phyloP scores from a whole-genome alignment of 73 alveolate species.

The Diophrys sp. region DNA sequence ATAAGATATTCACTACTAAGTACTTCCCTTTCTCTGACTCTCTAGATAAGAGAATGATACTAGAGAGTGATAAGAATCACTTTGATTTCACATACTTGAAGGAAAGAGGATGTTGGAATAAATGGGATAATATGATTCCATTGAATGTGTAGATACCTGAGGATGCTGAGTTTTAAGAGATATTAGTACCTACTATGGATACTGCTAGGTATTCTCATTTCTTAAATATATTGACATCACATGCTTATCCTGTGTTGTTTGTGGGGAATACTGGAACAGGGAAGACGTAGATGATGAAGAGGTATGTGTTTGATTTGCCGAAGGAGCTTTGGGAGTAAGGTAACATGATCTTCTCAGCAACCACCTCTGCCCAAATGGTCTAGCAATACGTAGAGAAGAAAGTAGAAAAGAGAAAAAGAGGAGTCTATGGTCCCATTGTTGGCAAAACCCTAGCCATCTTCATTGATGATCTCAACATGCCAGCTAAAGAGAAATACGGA shows the following conservation, averaged over 20 bases:
- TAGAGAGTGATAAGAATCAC: too few species aligned
- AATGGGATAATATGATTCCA: too few species aligned
- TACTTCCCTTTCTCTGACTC: too few species aligned
- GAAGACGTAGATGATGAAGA: slow-evolving; percentile 83
- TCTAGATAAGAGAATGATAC: too few species aligned
- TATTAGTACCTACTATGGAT: slow-evolving; percentile 93
- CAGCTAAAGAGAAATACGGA: slow-evolving; percentile 94
- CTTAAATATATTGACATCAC: slow-evolving; percentile 55
- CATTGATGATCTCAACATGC: slow-evolving; percentile 97
- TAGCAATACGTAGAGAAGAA: slow-evolving; percentile 86
- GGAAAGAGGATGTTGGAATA: too few species aligned
- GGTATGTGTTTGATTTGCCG: slow-evolving; percentile 58
- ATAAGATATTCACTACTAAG: too few species aligned
- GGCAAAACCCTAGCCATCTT: slow-evolving; percentile 86
- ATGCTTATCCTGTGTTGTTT: slow-evolving; percentile 84
- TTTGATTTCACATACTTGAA: too few species aligned
- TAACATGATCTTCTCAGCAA: slow-evolving; percentile 85
- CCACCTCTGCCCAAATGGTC: slow-evolving; percentile 85
- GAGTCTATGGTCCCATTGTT: slow-evolving; percentile 86
- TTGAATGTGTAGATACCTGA: too few species aligned
- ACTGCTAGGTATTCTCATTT: slow-evolving; percentile 86
- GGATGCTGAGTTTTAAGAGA: too few species aligned
- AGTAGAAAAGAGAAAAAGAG: slow-evolving; percentile 92
- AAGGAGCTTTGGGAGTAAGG: slow-evolving; percentile 69
- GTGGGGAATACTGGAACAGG: slow-evolving; percentile 98